Evolutionary conservation across 169 alveolate genomes (phyloP).

Genomic region (Gregarina niphandrodes): DNA sequence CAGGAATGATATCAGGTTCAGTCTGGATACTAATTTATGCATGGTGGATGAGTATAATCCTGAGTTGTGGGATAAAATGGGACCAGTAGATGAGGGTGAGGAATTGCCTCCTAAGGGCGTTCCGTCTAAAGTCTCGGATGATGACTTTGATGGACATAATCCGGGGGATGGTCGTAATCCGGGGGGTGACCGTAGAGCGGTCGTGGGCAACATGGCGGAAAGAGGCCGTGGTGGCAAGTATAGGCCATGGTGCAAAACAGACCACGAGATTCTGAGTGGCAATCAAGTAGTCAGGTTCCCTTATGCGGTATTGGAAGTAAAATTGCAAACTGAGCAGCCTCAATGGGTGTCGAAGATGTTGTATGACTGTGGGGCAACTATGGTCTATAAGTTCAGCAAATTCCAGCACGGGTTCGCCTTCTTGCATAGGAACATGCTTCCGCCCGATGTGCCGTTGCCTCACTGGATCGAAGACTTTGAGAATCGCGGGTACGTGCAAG

Average conservation of each 20-base stretch:
- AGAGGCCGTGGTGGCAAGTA: conserved; percentile 34
- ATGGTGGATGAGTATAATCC: conserved; percentile 33
- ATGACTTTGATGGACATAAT: too few relatives aligned
- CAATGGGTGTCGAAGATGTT: conserved; percentile 30
- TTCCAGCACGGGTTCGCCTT: conserved; percentile 35
- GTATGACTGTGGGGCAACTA: conserved; percentile 8
- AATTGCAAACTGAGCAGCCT: conserved; percentile 25
- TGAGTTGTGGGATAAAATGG: not conserved
- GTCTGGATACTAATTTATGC: conserved; percentile 39
- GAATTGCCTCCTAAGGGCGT: too few relatives aligned
- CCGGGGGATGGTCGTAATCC: too few relatives aligned
- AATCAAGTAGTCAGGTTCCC: conserved; percentile 29
- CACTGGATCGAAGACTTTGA: not conserved
- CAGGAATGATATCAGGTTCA: conserved; percentile 29
- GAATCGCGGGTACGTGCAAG: not conserved
- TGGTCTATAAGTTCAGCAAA: conserved; percentile 25
- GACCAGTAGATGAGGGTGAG: too few relatives aligned
- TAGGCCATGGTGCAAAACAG: conserved; percentile 37
- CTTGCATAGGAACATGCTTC: conserved; percentile 20
- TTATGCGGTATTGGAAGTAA: conserved; percentile 30
- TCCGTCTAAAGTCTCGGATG: too few relatives aligned
- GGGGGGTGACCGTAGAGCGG: too few relatives aligned
- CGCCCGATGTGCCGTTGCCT: too few relatives aligned
- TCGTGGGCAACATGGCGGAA: conserved; percentile 3
- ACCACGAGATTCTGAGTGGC: conserved; percentile 11